Percentiles rank a stretch among this genome's conserved stretches.
phyloP scores from a whole-genome alignment of 495 filamentous ascomycete species.

The Penicillium silybi region DNA sequence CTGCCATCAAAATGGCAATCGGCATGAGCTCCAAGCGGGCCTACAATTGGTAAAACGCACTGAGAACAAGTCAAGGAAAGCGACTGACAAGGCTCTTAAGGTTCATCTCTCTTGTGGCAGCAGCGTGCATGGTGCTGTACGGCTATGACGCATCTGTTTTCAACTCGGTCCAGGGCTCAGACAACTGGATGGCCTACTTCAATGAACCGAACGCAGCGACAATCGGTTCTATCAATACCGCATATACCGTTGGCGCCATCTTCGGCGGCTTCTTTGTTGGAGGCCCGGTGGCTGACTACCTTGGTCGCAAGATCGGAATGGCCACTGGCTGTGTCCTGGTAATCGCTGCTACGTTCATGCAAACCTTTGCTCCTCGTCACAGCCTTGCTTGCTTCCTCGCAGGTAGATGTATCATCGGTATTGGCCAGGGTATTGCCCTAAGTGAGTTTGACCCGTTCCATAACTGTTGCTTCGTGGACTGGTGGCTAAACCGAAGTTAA shows the following conservation, averaged over 20 bases:
- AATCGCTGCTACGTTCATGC: conserved; percentile 59
- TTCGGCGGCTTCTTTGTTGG: conserved; percentile 59
- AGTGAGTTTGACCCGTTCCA: conserved; percentile 36
- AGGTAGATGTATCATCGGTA: conserved; percentile 58
- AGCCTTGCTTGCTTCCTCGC: conserved; percentile 58
- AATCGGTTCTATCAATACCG: conserved; percentile 57
- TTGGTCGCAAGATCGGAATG: conserved; percentile 58
- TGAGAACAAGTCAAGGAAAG: neutral
- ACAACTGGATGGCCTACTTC: conserved; percentile 58
- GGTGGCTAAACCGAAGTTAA: conserved; percentile 1
- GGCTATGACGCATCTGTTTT: conserved; percentile 65
- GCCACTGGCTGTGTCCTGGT: conserved; percentile 52
- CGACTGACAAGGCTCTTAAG: conserved; percentile 22
- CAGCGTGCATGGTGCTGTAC: conserved; percentile 64
- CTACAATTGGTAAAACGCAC: conserved; percentile 33
- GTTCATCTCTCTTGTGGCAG: conserved; percentile 60
- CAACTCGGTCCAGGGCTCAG: conserved; percentile 58
- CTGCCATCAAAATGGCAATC: conserved; percentile 11
- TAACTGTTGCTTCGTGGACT: neutral
- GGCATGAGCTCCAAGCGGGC: conserved; percentile 31
- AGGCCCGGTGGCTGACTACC: conserved; percentile 52
- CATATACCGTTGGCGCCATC: conserved; percentile 61
- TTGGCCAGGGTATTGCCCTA: conserved; percentile 61
- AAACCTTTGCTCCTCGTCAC: conserved; percentile 52
- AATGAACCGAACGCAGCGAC: conserved; percentile 46